A percentile compares a stretch with the other conserved stretches of the same genome.
Evolutionary conservation across 208 protist species (phyloP).

Genomic region (Trypanosoma brucei): DNA sequence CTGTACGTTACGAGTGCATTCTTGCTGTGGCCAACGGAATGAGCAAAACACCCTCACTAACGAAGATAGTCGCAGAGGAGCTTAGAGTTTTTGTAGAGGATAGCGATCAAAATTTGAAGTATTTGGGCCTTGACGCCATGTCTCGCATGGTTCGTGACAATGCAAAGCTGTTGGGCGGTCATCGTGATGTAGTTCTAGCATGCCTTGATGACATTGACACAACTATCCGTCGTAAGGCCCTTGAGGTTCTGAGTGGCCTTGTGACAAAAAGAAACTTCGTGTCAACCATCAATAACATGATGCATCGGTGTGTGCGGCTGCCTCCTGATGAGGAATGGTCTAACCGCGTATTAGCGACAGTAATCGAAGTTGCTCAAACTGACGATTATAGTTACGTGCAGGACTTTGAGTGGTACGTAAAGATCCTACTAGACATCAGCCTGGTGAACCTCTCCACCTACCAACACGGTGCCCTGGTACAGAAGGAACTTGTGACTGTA

Average conservation of each 20-base stretch:
- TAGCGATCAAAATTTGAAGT: slow-evolving; percentile 98
- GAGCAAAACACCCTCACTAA: slow-evolving; percentile 67
- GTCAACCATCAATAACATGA: slow-evolving; percentile 71
- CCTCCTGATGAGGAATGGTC: slow-evolving; percentile 86
- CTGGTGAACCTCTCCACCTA: slow-evolving; percentile 54
- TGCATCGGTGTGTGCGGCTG: slow-evolving; percentile 51
- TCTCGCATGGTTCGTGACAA: slow-evolving; percentile 88
- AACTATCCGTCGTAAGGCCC: slow-evolving; percentile 93
- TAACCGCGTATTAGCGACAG: slow-evolving; percentile 88
- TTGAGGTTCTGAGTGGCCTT: slow-evolving; percentile 91
- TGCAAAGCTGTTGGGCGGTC: slow-evolving; percentile 89
- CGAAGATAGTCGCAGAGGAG: slow-evolving; percentile 92
- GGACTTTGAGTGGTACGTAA: slow-evolving; percentile 98
- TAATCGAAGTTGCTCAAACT: slow-evolving; percentile 72
- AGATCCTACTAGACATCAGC: slow-evolving; percentile 90
- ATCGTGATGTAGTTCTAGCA: slow-evolving; percentile 87
- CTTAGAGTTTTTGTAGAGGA: slow-evolving; percentile 95
- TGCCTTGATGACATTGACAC: slow-evolving; percentile 95
- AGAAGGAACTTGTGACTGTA: slow-evolving; percentile 91
- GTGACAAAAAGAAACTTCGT: slow-evolving; percentile 90
- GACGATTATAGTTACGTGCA: slow-evolving; percentile 89
- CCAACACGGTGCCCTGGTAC: slow-evolving; percentile 83
- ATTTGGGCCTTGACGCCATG: slow-evolving; percentile 94
- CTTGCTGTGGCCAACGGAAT: slow-evolving; percentile 91
- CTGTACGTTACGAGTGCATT: slow-evolving; percentile 96